Conservation (phyloP, 371 early-diverging fungal genomes). For the Coemansia sp. region DNA sequence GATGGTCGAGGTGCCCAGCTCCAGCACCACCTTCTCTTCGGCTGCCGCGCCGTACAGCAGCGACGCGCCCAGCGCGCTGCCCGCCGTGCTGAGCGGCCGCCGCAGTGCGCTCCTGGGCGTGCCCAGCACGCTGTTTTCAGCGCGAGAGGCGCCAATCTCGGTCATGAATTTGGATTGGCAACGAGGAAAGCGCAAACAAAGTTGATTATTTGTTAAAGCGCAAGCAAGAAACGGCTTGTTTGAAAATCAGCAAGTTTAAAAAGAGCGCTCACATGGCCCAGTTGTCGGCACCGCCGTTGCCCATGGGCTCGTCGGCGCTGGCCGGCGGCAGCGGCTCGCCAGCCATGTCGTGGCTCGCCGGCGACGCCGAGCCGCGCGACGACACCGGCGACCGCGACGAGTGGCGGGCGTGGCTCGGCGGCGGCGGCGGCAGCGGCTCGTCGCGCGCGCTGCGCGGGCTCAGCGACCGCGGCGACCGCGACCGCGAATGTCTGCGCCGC, state of each 20-base stretch:
- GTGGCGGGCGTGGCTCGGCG: conserved; percentile 6
- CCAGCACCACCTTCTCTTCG: conserved; percentile 85
- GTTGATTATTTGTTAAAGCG: background rate
- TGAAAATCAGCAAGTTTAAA: background rate
- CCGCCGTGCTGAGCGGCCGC: conserved; percentile 9
- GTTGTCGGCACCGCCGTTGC: conserved; percentile 8
- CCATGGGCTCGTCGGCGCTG: conserved; percentile 11
- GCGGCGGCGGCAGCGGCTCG: conserved; percentile 23
- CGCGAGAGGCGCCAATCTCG: background rate
- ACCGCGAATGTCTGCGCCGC: conserved; percentile 27
- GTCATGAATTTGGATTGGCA: no score
- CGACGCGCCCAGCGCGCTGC: background rate
- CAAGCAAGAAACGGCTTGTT: background rate
- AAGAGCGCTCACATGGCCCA: background rate
- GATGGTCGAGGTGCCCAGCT: conserved; percentile 79
- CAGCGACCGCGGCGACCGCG: conserved; percentile 29
- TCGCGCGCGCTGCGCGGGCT: conserved; percentile 23
- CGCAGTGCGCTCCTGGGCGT: background rate
- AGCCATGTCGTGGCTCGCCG: conserved; percentile 11
- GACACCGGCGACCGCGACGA: conserved; percentile 22
- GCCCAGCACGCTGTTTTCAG: background rate
- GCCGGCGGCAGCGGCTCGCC: conserved; percentile 23
- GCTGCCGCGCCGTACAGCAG: conserved; percentile 48
- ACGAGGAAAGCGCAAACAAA: background rate
- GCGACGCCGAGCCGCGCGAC: conserved; percentile 22